Base-by-base conservation (phyloP, 2,329 filamentous ascomycete genomes). In the Ophiostoma ulmi region DNA sequence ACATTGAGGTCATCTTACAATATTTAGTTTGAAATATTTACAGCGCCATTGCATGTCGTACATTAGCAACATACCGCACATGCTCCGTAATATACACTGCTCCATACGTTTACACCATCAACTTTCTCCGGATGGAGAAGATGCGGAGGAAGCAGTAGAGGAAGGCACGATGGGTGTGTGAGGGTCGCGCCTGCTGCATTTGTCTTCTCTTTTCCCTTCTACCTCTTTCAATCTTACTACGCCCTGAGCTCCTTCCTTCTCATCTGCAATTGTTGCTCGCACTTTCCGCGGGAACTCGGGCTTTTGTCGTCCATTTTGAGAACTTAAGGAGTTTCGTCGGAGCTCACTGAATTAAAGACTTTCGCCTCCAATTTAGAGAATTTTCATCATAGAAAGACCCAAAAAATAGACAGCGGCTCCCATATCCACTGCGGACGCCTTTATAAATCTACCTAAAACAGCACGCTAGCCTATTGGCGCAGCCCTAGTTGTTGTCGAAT, bases 401-500 rank as follows among this genome's bases (percentile, higher is more conserved):
- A 3, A 65, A 35, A 7, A 8, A 55, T 5, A 44, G 44, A 22
- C 22, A 58, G 52, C 52, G 52, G 52, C 52, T 63, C 58, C 58
- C 58, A 31, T 38, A 17, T 38, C 63, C 63, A 63, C 58, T 17
- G 31, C 44, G 63, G 61, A 26, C 52, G 69, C n/a, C 44, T 39
- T 13, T 68, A 67, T 69, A 71, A 69, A 55, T 69, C 61, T 55
- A 35, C 66, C 65, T 38, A 58, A 58, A 36, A 69, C 48, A 38
- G 26, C 11, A 11, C 67, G 48, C 68, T 48, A 69, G 48, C 64
- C 68, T 70, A 70, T 71, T 70, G 64, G 70, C 64, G 70, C 64
- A 71, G 39, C 64, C 63, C 68, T 52, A 52, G 68, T 68, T 67
- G 68, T 68, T 67, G 68, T 71, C 63, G 36, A 48, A 26, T 66